phyloP scores from a whole-genome alignment of 129 eudicot genomes.

The Centrapalus pauciflorus region DNA sequence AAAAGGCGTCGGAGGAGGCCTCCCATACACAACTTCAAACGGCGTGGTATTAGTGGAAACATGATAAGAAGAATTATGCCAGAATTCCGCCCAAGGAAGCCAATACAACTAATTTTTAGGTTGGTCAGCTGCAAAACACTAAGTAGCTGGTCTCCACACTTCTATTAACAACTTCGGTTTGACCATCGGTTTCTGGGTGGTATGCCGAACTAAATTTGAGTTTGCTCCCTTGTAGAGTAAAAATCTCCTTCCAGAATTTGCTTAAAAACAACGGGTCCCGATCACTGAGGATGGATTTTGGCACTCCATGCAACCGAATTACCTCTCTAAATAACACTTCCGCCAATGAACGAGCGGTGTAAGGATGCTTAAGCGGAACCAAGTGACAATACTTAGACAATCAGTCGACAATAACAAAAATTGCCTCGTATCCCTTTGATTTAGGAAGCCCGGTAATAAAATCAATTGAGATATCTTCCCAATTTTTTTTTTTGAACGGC shows the following conservation, averaged over 20 bases:
- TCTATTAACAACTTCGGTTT: background rate
- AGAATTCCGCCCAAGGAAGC: background rate
- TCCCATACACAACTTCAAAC: background rate
- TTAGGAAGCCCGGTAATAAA: background rate
- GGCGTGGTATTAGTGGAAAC: background rate
- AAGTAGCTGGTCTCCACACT: background rate
- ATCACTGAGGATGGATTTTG: background rate
- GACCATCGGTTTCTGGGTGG: background rate
- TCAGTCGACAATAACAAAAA: background rate
- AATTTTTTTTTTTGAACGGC: no score
- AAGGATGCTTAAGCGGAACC: background rate
- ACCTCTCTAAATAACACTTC: background rate
- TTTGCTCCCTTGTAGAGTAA: background rate
- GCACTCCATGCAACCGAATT: background rate
- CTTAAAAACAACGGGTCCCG: background rate
- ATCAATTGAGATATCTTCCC: background rate
- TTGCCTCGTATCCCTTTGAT: background rate
- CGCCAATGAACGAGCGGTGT: background rate
- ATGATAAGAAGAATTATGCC: background rate
- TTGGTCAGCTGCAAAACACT: background rate
- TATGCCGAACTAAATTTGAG: background rate
- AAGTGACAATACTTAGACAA: background rate
- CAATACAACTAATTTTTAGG: background rate
- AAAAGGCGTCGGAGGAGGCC: background rate
- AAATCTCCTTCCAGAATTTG: background rate